Evolutionary conservation across 2,329 filamentous ascomycete genomes (phyloP), one percentile per base, ranked within the genome.

Genomic region (Amphichorda felina): DNA sequence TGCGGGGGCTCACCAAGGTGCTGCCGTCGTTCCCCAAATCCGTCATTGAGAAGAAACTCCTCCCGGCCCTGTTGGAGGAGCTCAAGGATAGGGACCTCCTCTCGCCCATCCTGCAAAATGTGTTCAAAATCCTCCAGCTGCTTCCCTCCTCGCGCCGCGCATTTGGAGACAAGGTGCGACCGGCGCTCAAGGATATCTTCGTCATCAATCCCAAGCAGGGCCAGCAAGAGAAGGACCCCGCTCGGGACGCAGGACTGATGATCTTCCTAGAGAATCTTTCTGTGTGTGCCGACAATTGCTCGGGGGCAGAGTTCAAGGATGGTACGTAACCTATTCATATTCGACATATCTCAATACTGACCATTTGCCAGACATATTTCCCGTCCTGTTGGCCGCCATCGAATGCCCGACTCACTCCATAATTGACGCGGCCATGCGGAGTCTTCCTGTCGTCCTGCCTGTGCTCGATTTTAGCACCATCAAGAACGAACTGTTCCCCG

Each of bases 381-480:
- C 91, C 2, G 79, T 98, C 29, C 72, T 96, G 30, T 66, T 86
- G 37, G 66, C 87, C 7, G 85, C 86, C 0, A 72, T 98, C 37
- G 86, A 94, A 48, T 94, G 87, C 8, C 73, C 85, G 1, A 95
- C 88, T 0, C 91, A 94, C 45, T 81, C 82, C 2, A 68, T 98
- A 13, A 82, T 95, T 1, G 91, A 96, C 57, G 82, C 83, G 4
- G 80, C 87, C 3, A 66, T 98, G 11, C 74, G 81, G 34, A 83
- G 80, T 19, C 61, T 98, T 5, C 80, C 86, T 2, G 68, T 75
- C 1, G 74, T 95, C n/a, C 63, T 96, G 5, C 85, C 87, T 1
- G 76, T 91, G 3, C 75, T 98, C 7, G 91, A 98, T 57, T 96
- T 95, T 46, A 93, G 82, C 45, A 96, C 89, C 0, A 88, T 95